phyloP scores from a whole-genome alignment of 108 stramenopile genomes.

The Chaetoceros muelleri region DNA sequence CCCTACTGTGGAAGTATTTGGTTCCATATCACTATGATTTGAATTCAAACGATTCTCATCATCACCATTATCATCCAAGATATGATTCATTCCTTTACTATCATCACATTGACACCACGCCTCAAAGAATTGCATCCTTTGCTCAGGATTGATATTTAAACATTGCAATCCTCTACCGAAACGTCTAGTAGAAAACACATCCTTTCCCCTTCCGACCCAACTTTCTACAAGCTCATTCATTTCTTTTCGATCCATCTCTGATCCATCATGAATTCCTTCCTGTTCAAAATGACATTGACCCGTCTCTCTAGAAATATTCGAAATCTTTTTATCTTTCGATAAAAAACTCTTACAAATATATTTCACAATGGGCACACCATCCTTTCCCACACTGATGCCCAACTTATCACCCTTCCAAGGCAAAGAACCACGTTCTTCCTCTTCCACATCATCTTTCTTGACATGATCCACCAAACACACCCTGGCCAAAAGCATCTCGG shows the following conservation, averaged over 20 bases:
- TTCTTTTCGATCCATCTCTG: not conserved
- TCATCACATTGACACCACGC: no score
- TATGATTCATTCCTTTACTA: no score
- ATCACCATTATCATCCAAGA: no score
- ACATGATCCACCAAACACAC: not conserved
- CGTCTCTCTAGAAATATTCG: not conserved
- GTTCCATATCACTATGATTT: not conserved
- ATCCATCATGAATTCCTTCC: slow-evolving; percentile 6
- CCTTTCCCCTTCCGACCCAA: not conserved
- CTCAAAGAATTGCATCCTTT: no score
- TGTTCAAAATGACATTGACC: slow-evolving; percentile 9
- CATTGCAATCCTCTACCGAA: not conserved
- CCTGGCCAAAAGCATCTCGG: not conserved
- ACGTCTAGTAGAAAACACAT: not conserved
- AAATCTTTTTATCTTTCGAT: not conserved
- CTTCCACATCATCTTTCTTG: not conserved
- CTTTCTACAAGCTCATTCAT: not conserved
- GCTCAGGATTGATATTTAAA: not conserved
- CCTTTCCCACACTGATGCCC: not conserved
- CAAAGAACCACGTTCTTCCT: not conserved
- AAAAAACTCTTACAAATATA: not conserved
- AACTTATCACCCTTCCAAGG: not conserved
- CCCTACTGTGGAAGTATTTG: not conserved
- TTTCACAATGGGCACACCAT: not conserved
- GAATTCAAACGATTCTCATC: not conserved